These are phyloP conservation scores for Pseudoperonospora humuli DNA, from an alignment of 352 stramenopile species.

Conservation along the genomic window DNA sequence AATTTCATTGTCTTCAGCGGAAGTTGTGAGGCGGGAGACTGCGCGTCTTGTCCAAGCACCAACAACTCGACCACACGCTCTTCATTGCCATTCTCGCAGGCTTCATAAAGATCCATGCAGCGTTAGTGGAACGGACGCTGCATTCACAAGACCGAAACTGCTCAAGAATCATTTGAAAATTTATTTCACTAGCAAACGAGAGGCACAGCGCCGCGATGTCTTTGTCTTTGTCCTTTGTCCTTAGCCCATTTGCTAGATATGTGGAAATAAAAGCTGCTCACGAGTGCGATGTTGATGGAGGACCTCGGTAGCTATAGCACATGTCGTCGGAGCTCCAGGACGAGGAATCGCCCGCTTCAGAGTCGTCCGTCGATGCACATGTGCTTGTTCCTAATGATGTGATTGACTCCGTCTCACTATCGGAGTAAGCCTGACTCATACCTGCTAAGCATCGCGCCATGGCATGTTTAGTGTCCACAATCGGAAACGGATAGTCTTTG, in stretches of 20 bases:
- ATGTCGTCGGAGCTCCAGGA: constrained; percentile 22
- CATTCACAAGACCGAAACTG: too few relatives aligned
- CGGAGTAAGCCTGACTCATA: constrained; percentile 60
- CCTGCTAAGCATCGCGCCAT: constrained; percentile 79
- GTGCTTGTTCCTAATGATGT: constrained; percentile 5
- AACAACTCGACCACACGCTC: too few relatives aligned
- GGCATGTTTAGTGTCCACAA: constrained; percentile 88
- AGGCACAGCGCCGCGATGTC: too few relatives aligned
- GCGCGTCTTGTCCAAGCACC: too few relatives aligned
- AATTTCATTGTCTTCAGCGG: too few relatives aligned
- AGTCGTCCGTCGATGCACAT: constrained; percentile 4
- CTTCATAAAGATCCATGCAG: too few relatives aligned
- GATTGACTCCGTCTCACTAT: constrained; percentile 13
- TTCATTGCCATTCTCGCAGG: not conserved
- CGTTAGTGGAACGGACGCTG: too few relatives aligned
- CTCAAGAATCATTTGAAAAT: too few relatives aligned
- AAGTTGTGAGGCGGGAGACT: too few relatives aligned
- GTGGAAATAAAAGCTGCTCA: not conserved
- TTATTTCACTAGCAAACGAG: too few relatives aligned
- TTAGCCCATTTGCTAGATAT: too few relatives aligned
- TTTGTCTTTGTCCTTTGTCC: too few relatives aligned
- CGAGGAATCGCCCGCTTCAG: not conserved
- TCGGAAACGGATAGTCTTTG: constrained; percentile 92
- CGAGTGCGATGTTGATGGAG: not conserved
- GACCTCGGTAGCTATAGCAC: constrained; percentile 22